Evolutionary conservation across 768 basidiomycete species (phyloP).

Genomic region (Lyophyllum atratum): DNA sequence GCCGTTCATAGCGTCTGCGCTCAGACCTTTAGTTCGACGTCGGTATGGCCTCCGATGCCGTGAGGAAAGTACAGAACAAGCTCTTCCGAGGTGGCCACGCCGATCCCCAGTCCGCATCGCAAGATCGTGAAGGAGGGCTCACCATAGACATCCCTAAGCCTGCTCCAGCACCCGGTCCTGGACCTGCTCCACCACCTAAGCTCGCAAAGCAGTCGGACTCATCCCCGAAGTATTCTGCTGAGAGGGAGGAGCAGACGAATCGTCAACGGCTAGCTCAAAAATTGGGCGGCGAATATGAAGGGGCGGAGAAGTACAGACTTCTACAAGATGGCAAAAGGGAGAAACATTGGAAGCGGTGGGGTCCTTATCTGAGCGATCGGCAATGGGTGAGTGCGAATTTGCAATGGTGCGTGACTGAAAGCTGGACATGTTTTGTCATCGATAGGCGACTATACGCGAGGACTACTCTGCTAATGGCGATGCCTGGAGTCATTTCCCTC

Average conservation of each 20-base stretch:
- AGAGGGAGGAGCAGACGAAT: conserved; percentile 37
- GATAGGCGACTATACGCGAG: conserved; percentile 94
- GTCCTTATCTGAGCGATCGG: conserved; percentile 94
- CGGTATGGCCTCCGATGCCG: conserved; percentile 40
- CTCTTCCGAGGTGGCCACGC: conserved; percentile 56
- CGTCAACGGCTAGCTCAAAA: conserved; percentile 65
- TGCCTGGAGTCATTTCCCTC: conserved; percentile 94
- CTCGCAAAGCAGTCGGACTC: conserved; percentile 39
- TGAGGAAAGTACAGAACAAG: conserved; percentile 72
- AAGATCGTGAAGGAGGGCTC: conserved; percentile 34
- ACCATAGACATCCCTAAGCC: conserved; percentile 76
- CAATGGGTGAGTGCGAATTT: conserved; percentile 80
- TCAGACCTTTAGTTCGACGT: too few species aligned
- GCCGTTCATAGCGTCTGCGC: neutral
- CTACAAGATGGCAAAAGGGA: conserved; percentile 78
- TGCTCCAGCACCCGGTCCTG: conserved; percentile 32
- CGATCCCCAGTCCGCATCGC: conserved; percentile 11
- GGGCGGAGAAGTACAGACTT: conserved; percentile 84
- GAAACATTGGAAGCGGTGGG: conserved; percentile 98
- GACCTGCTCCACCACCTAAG: conserved; percentile 50
- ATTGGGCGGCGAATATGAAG: conserved; percentile 74
- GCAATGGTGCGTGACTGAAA: neutral
- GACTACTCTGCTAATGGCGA: conserved; percentile 97
- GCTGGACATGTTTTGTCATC: conserved; percentile 15
- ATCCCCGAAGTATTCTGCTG: conserved; percentile 30